Evolutionary conservation across 257 asterid species (phyloP), one percentile per base, ranked within the genome.

Genomic region (Leonotis leonurus): DNA sequence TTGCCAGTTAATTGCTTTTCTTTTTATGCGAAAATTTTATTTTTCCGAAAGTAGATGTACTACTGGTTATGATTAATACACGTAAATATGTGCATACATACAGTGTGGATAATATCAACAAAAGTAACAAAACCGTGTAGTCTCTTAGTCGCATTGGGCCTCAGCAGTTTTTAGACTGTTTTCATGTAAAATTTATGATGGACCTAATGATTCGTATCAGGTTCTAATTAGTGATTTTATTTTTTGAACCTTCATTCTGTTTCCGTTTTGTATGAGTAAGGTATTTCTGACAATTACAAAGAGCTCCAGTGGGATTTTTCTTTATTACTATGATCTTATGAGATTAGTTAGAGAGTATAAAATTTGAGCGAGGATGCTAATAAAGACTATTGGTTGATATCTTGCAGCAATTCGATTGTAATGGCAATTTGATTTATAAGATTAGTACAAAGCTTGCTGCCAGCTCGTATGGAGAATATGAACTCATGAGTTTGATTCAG

Each of bases 391-490:
- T 43, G 52, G 8, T 30, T 58, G 65, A 56, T 44, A 62, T 66
- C 17, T 70, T 83, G 81, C 83, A 92, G 99, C 99, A 89, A 84
- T 92, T 81, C 75, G 97, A 92, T 83, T 37, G 74, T 54, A 46
- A 73, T 53, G 99, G 99, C 54, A 73, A 86, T 63, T 79, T 89
- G 79, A 72, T 92, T 75, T 80, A 92, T 60, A 81, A 70, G 73
- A 75, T 92, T 73, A 77, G 81, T 59, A 89, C 95, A 24, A 85
- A 82, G 83, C 95, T 92, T 65, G 78, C 89, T 10, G 95, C 79
- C 8, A 76, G 90, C 40, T 92, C 96, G 30, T 89, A 92, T n/a
- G 99, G 97, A 29, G 91, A 92, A 80, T 88, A 74, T 72, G 97
- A 89, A 60, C 89, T 89, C 77, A 78, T 82, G 81, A 92, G 99